A percentile compares a stretch with the other conserved stretches of the same genome.
phyloP scores from a whole-genome alignment of 352 stramenopile genomes.

The Peronosclerospora sorghi region DNA sequence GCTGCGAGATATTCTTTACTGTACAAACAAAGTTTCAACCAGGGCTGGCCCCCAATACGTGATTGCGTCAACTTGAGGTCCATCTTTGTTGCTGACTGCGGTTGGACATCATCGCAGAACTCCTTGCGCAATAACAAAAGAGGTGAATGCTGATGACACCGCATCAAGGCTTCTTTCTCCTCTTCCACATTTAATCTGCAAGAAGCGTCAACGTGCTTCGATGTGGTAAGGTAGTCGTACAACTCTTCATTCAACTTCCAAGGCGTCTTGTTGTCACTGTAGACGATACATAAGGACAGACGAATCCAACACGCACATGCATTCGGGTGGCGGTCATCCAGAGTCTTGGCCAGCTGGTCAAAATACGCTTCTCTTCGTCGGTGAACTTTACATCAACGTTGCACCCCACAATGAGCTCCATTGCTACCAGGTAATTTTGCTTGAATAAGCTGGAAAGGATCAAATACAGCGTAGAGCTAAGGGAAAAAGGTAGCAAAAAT shows the following conservation, averaged over 20 bases:
- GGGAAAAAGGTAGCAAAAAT: slow-evolving; percentile 91
- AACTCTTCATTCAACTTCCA: slow-evolving; percentile 73
- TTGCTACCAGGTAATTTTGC: slow-evolving; percentile 91
- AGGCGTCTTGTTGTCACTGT: slow-evolving; percentile 87
- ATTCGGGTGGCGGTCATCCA: slow-evolving; percentile 92
- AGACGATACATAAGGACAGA: slow-evolving; percentile 79
- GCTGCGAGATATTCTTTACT: slow-evolving; percentile 60
- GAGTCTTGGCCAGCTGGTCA: slow-evolving; percentile 89
- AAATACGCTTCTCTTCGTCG: slow-evolving; percentile 94
- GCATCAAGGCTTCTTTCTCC: slow-evolving; percentile 86
- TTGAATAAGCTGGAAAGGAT: slow-evolving; percentile 95
- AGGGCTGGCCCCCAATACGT: slow-evolving; percentile 73
- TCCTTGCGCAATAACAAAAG: slow-evolving; percentile 62
- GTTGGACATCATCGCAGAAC: slow-evolving; percentile 40
- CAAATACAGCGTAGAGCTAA: slow-evolving; percentile 96
- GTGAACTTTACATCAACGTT: slow-evolving; percentile 94
- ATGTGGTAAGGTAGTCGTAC: slow-evolving; percentile 84
- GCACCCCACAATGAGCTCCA: slow-evolving; percentile 92
- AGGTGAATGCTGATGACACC: slow-evolving; percentile 55
- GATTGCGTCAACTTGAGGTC: slow-evolving; percentile 57
- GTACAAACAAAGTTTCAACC: slow-evolving; percentile 75
- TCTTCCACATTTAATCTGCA: slow-evolving; percentile 91
- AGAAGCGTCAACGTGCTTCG: slow-evolving; percentile 85
- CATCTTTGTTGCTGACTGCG: slow-evolving; percentile 17
- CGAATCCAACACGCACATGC: slow-evolving; percentile 91